Conservation (phyloP, 2,329 filamentous ascomycete species). For the Botryotinia calthae region DNA sequence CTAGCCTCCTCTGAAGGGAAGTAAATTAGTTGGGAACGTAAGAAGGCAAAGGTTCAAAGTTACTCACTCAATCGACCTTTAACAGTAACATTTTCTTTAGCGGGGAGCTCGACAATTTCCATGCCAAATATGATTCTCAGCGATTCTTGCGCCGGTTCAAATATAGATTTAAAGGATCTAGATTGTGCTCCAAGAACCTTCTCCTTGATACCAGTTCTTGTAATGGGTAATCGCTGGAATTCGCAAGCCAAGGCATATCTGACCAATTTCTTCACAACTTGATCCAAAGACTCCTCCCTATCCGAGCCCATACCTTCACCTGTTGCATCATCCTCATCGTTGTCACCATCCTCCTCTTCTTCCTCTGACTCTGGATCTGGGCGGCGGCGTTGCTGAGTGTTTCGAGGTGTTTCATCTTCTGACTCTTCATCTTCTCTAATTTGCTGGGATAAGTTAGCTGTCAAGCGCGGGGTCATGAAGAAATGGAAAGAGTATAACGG, state of each 20-base stretch:
- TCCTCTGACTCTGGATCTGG: conserved; percentile 31
- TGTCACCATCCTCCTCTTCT: conserved; percentile 28
- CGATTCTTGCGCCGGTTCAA: conserved; percentile 70
- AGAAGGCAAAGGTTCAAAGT: background rate
- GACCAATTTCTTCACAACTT: conserved; percentile 64
- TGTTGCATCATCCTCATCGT: conserved; percentile 28
- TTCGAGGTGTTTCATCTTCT: conserved; percentile 31
- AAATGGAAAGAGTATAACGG: background rate
- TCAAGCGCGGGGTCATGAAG: conserved; percentile 5
- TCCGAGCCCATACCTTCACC: conserved; percentile 32
- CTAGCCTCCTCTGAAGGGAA: conserved; percentile 33
- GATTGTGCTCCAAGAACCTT: conserved; percentile 52
- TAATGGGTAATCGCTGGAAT: conserved; percentile 58
- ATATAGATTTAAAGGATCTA: conserved; percentile 72
- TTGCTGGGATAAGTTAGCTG: conserved; percentile 23
- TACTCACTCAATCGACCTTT: conserved; percentile 69
- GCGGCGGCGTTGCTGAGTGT: conserved; percentile 29
- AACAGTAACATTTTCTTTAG: conserved; percentile 75
- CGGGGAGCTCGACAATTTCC: conserved; percentile 81
- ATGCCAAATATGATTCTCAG: conserved; percentile 80
- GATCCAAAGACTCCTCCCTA: conserved; percentile 38
- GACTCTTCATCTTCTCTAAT: conserved; percentile 32
- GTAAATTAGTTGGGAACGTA: conserved; percentile 5
- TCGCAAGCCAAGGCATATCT: conserved; percentile 66
- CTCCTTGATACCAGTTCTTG: conserved; percentile 60